Evolutionary conservation across 176 grass and related monocot genomes (phyloP).

Genomic region (Rhynchospora tenuis): DNA sequence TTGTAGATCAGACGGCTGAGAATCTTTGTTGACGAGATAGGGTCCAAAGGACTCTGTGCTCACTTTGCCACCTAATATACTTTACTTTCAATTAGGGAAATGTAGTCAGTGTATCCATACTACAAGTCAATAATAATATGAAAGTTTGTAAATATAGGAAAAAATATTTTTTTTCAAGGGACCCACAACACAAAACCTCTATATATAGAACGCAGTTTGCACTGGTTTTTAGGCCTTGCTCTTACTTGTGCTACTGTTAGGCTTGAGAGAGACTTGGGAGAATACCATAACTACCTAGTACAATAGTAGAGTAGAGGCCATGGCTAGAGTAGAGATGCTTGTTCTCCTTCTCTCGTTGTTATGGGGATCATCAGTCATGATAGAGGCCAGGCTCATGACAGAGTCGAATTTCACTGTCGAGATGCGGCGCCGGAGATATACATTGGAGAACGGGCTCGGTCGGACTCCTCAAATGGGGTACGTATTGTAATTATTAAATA

Average conservation of each 20-base stretch:
- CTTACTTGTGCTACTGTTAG: neutral
- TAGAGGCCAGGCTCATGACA: neutral
- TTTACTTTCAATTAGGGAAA: too few relatives aligned
- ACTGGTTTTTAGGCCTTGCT: neutral
- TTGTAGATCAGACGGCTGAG: neutral
- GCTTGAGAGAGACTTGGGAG: neutral
- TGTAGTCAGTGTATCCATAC: neutral
- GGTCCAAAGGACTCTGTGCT: neutral
- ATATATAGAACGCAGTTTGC: neutral
- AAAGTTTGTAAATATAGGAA: neutral
- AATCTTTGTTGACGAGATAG: neutral
- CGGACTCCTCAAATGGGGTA: slow-evolving; percentile 94
- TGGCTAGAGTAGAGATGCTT: slow-evolving; percentile 29
- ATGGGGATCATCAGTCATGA: neutral
- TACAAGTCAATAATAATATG: neutral
- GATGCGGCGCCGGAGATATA: slow-evolving; percentile 29
- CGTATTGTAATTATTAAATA: neutral
- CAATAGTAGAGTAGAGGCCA: neutral
- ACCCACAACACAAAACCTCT: neutral
- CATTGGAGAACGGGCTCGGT: slow-evolving; percentile 58
- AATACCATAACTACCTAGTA: neutral
- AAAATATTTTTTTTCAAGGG: neutral
- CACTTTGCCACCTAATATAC: neutral
- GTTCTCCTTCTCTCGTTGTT: slow-evolving; percentile 24
- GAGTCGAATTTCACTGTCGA: slow-evolving; percentile 33